Percentiles rank a stretch among this genome's conserved stretches.
phyloP scores from a whole-genome alignment of 306 rosid species.

The Dryas alaskensis region DNA sequence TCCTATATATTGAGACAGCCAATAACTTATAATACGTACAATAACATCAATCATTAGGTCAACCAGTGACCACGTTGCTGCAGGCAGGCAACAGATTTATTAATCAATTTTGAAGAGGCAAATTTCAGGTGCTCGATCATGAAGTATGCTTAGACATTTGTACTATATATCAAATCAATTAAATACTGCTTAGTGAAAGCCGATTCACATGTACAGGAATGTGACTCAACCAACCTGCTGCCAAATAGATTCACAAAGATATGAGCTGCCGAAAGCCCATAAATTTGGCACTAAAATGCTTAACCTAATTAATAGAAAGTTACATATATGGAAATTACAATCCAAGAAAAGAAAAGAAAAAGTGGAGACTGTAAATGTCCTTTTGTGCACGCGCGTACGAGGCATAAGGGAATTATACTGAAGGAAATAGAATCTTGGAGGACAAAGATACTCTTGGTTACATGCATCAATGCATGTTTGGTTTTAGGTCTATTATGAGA shows the following conservation, averaged over 20 bases:
- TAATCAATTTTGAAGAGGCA: no score
- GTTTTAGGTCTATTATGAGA: conserved; percentile 13
- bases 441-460: conserved; percentile 14
- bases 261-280: background rate
- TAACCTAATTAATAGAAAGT: background rate
- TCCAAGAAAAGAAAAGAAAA: background rate
- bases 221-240: no score
- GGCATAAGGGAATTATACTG: conserved; percentile 1
- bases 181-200: no score
- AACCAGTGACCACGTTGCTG: background rate
- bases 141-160: no score
- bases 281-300: background rate
- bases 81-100: background rate
- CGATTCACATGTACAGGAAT: no score
- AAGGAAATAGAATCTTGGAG: conserved; percentile 26
- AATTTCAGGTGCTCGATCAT: no score
- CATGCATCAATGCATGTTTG: conserved; percentile 2
- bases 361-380: background rate
- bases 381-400: background rate
- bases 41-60: background rate
- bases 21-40: conserved; percentile 26
- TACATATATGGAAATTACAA: no score
- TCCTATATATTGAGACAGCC: conserved; percentile 27
- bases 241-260: background rate
- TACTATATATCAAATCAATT: no score